A percentile compares a stretch with the other conserved stretches of the same genome.
These are phyloP conservation scores for Cyanophora paradoxa DNA, from an alignment of 78 protist genomes.

Conservation along the genomic window DNA sequence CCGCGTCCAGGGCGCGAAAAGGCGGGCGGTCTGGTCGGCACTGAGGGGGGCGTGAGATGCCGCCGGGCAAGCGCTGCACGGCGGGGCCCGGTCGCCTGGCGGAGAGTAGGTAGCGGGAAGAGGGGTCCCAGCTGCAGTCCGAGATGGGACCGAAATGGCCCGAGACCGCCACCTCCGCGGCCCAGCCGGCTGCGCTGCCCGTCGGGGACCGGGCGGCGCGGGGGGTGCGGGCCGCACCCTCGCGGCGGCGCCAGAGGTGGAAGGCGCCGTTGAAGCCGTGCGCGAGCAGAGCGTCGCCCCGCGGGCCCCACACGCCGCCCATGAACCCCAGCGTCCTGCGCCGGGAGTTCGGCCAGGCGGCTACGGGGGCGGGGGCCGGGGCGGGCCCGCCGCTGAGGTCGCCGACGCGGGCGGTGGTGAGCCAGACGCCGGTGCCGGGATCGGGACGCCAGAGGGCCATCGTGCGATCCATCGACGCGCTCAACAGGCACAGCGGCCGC, in stretches of 20 bases:
- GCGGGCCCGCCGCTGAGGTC: constrained; percentile 28
- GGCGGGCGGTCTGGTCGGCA: constrained; percentile 24
- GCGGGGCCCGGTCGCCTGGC: no score
- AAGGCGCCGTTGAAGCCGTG: constrained; percentile 19
- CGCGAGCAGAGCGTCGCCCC: background rate
- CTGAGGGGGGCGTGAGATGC: background rate
- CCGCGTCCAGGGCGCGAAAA: background rate
- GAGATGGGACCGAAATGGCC: constrained; percentile 12
- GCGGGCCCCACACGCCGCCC: background rate
- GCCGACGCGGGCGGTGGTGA: background rate
- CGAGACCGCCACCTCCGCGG: background rate
- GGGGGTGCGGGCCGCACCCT: no score
- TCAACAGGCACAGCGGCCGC: no score
- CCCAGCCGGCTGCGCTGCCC: no score
- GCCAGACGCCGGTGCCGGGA: background rate
- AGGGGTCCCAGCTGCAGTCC: constrained; percentile 3
- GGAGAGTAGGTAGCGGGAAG: no score
- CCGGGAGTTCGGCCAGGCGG: no score
- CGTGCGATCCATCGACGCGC: constrained; percentile 1
- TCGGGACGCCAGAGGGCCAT: constrained; percentile 3
- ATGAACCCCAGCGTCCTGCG: constrained; percentile 15
- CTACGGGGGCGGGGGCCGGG: no score
- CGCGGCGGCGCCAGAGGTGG: constrained; percentile 16
- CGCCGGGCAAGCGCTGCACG: no score
- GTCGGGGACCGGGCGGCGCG: no score